Evolutionary conservation across 139 green algal genomes (phyloP), one percentile per base, ranked within the genome.

Genomic region (Micromonas commoda): DNA sequence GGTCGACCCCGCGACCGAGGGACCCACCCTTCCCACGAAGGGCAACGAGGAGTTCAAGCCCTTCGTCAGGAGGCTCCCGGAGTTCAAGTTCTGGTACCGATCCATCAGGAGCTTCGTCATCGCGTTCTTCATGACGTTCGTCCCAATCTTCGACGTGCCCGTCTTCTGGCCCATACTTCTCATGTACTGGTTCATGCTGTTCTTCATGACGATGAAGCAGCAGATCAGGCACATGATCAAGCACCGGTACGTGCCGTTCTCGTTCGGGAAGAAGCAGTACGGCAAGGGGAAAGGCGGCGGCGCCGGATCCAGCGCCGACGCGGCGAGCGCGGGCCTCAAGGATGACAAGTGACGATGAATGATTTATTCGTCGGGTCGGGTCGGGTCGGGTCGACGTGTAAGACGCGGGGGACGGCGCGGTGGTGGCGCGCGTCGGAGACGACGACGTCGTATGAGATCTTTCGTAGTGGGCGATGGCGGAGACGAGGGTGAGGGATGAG

Each of bases 91-190:
- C 83, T 99, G 95, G 96, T 97, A 76, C 24, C 23, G 24, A 1
- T 91, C 88, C 24, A 83, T 88, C 19, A 95, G 93, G 76, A 91
- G 91, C 0, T 69, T 98, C 3, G 34, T 92, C 6, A 79, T 97
- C 0, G 96, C 91, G 1, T 91, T 96, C 63, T 63, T 52, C 2
- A 89, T 96, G 80, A 99, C 96, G 0, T 96, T 99, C 76, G 97
- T 98, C 82, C 84, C 86, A 0, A 70, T 94, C 16, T 96, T 97
- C 79, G 94, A 99, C 69, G 88, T 99, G n/a, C 96, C 96, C 5
- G 96, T 99, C 0, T 99, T 99, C 82, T 99, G 95, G 96, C 96
- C 96, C 37, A 97, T 99, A 72, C 87, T 99, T 66, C 79, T 99
- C 32, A 67, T 99, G 26, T 99, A 99, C 83, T 99, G 88, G 87